Base-by-base conservation (phyloP, 805 yeast species). In the Candida piceae region DNA sequence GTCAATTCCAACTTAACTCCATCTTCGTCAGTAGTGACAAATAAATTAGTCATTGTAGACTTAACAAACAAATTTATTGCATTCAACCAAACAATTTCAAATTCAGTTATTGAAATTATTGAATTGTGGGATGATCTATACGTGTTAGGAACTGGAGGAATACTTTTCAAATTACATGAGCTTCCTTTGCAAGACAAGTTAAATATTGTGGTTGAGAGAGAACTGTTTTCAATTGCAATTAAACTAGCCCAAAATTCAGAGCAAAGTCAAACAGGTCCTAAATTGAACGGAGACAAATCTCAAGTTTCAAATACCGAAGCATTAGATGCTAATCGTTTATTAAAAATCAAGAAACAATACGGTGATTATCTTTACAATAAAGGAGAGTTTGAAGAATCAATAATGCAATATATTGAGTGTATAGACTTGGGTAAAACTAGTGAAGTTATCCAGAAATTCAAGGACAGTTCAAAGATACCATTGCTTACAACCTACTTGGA, bases 371-470 rank as follows among this genome's bases (percentile, higher is more conserved):
- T 86, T 1, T 89, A 80, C 50, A 70, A 70, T 1, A 78, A 74
- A 45, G 83, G 75, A 25, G 82, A 81, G 31, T 73, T 64, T 29
- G 75, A 74, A 3, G 86, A 76, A 7, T 84, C 97, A 0, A 75
- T 87, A 45, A 68, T 72, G n/a, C 81, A 84, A 44, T 93, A 80
- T 50, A 70, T 83, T n/a, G 71, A 66, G 17, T 54, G 66, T 36
- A 53, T 63, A 16, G 42, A 54, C 1, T 44, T 70, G 3, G 78
- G 78, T 0, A 76, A 78, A 35, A 74, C 88, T 2, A 84, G 90
- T 55, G 84, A 80, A 40, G 76, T 88, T 3, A 84, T 90, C 15
- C 74, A 85, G 29, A 80, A 81, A 49, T 86, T 81, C 57, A 80
- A 83, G 45, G 94, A 82, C 41, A 80, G 87, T 16, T 77, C 84